These are phyloP conservation scores for Phyllosticta paracitricarpa DNA, from an alignment of 2,329 filamentous ascomycete species.

Conservation along the genomic window DNA sequence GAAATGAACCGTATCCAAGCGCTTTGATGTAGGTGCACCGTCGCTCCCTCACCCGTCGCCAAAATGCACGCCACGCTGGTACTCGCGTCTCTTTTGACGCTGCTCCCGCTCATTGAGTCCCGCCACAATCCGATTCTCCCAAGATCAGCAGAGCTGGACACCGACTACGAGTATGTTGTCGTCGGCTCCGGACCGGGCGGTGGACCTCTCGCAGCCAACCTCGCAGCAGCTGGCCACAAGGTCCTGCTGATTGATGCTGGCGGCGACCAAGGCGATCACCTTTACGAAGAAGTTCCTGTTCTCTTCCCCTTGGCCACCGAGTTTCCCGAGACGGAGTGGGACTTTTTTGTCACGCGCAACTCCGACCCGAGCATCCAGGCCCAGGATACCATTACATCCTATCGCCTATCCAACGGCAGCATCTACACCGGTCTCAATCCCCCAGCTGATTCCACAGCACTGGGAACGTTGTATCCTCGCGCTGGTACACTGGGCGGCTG, in stretches of 20 bases:
- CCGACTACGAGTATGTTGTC: slow-evolving; percentile 50
- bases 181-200: slow-evolving; percentile 52
- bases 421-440: slow-evolving; percentile 45
- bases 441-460: slow-evolving; percentile 40
- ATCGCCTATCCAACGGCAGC: slow-evolving; percentile 40
- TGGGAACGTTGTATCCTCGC: slow-evolving; percentile 50
- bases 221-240: slow-evolving; percentile 49
- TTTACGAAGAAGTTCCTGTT: neutral
- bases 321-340: slow-evolving; percentile 40
- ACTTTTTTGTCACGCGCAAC: slow-evolving; percentile 55
- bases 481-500: slow-evolving; percentile 49
- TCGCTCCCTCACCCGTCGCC: neutral
- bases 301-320: neutral
- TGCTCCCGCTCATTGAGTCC: neutral
- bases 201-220: slow-evolving; percentile 47
- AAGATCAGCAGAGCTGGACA: neutral
- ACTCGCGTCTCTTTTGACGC: neutral
- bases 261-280: slow-evolving; percentile 43
- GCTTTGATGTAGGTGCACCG: neutral
- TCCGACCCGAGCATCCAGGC: slow-evolving; percentile 33
- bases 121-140: neutral
- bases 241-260: slow-evolving; percentile 52
- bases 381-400: slow-evolving; percentile 50
- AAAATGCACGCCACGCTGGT: neutral
- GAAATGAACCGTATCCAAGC: neutral